These are phyloP conservation scores for Fragaria nilgerrensis DNA, from an alignment of 306 rosid genomes.

Conservation along the genomic window DNA sequence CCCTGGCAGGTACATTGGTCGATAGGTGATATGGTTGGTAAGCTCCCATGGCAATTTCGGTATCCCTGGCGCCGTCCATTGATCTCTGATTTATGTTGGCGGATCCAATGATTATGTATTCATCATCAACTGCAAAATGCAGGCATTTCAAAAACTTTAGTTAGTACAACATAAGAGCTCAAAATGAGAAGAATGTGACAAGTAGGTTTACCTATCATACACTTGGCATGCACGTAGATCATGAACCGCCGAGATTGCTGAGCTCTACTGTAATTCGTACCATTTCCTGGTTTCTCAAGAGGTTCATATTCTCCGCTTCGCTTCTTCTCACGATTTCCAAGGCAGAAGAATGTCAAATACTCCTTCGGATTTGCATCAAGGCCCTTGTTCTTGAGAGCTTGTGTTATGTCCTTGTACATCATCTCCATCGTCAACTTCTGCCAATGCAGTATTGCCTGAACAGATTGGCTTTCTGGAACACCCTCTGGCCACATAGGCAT, in stretches of 20 bases:
- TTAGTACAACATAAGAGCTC: neutral
- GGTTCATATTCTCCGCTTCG: conserved; percentile 34
- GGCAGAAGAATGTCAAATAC: conserved; percentile 56
- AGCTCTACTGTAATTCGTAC: conserved; percentile 43
- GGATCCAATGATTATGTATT: conserved; percentile 50
- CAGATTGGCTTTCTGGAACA: conserved; percentile 40
- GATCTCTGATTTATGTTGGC: conserved; percentile 58
- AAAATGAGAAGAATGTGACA: neutral
- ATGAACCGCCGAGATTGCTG: conserved; percentile 47
- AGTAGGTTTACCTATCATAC: conserved; percentile 45
- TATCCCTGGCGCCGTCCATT: conserved; percentile 51
- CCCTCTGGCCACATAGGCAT: conserved; percentile 68
- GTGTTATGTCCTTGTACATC: conserved; percentile 49
- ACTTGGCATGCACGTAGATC: conserved; percentile 58
- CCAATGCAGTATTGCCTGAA: conserved; percentile 48
- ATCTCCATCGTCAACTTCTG: conserved; percentile 53
- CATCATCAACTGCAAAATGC: conserved; percentile 45
- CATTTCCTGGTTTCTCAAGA: conserved; percentile 30
- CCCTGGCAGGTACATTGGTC: conserved; percentile 29
- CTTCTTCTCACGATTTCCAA: conserved; percentile 44
- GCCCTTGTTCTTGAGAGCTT: conserved; percentile 40
- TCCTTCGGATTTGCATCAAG: conserved; percentile 41
- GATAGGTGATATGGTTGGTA: conserved; percentile 51
- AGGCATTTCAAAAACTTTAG: neutral
- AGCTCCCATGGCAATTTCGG: conserved; percentile 58